These are phyloP conservation scores for Mycena maculata DNA, from an alignment of 768 basidiomycete species.

Conservation along the genomic window DNA sequence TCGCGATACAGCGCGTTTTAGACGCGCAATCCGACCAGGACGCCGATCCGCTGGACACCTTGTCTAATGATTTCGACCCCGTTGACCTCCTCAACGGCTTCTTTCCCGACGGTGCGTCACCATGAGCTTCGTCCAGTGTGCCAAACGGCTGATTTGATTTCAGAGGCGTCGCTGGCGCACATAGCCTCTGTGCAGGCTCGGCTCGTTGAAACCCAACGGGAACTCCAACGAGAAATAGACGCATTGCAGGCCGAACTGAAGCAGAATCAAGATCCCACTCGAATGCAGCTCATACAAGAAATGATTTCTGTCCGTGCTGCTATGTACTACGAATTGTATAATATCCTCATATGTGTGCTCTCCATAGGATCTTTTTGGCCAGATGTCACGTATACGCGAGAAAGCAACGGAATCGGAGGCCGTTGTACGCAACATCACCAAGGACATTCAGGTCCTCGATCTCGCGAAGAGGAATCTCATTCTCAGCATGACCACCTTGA, in stretches of 20 bases:
- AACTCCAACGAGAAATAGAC: constrained; percentile 79
- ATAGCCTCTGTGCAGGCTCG: constrained; percentile 77
- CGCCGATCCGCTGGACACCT: constrained; percentile 67
- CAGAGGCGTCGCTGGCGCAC: constrained; percentile 82
- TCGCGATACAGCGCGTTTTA: constrained; percentile 78
- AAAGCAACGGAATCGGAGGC: constrained; percentile 98
- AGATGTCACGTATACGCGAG: constrained; percentile 96
- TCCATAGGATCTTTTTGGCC: constrained; percentile 86
- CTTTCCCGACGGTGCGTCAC: constrained; percentile 84
- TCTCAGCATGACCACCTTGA: constrained; percentile 88
- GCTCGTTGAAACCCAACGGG: constrained; percentile 75
- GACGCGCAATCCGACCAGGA: constrained; percentile 59
- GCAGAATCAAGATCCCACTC: constrained; percentile 84
- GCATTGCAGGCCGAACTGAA: constrained; percentile 73
- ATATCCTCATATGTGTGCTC: constrained; percentile 8
- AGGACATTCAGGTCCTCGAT: constrained; percentile 95
- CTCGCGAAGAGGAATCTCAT: constrained; percentile 94
- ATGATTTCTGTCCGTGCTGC: constrained; percentile 89
- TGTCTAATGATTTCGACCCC: constrained; percentile 68
- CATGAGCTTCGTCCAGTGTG: constrained; percentile 8
- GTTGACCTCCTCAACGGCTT: constrained; percentile 72
- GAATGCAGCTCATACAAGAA: constrained; percentile 93
- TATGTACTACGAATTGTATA: background rate
- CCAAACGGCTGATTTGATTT: constrained; percentile 21
- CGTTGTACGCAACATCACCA: constrained; percentile 94